These are phyloP conservation scores for Tulasnella sp. DNA, from an alignment of 768 basidiomycete species.

Conservation along the genomic window DNA sequence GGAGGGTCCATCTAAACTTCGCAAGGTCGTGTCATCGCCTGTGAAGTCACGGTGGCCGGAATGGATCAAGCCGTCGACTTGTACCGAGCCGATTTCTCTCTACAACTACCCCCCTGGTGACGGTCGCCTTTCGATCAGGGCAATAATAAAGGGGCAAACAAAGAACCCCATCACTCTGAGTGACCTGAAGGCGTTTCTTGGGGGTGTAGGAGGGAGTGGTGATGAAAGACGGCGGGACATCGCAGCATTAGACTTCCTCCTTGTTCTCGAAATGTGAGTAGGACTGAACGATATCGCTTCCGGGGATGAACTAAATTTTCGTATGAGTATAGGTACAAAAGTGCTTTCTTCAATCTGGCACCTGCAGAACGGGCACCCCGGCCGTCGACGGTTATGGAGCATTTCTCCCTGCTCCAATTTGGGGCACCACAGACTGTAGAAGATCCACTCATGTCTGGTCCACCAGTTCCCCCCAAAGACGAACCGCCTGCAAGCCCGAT, in stretches of 20 bases:
- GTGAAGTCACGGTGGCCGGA: no score
- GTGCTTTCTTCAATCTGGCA: conserved; percentile 5
- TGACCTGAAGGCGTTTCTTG: neutral
- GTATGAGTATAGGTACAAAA: neutral
- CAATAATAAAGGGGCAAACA: conserved; percentile 2
- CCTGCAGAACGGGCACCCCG: conserved; percentile 8
- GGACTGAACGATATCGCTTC: neutral
- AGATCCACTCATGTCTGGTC: neutral
- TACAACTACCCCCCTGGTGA: no score
- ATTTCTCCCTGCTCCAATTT: neutral
- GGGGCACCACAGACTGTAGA: neutral
- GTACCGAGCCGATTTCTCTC: no score
- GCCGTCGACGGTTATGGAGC: conserved; percentile 9
- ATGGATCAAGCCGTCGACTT: no score
- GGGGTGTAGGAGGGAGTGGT: neutral
- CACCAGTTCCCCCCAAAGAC: conserved; percentile 6
- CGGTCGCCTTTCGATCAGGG: neutral
- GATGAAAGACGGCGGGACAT: neutral
- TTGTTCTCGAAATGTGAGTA: conserved; percentile 5
- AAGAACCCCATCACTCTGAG: neutral
- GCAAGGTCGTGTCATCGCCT: no score
- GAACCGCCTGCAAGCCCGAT: neutral
- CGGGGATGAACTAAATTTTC: neutral
- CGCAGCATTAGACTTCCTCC: conserved; percentile 8
- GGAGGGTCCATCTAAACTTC: no score